Conservation (phyloP, 352 stramenopile species). For the Pythium aristosporum region DNA sequence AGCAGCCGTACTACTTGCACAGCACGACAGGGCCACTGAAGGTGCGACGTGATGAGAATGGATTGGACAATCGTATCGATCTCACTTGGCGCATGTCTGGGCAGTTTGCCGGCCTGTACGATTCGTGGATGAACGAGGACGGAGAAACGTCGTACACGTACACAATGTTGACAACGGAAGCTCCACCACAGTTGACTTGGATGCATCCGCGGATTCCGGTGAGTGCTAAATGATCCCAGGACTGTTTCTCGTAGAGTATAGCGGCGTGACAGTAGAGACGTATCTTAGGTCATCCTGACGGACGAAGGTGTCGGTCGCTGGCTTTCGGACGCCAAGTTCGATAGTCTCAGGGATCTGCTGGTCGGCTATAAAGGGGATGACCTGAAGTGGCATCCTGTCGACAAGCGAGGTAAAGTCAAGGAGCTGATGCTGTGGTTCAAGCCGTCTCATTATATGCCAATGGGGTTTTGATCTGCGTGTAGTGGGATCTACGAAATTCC, state of each 20-base stretch:
- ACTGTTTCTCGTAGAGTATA: not conserved
- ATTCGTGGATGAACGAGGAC: conserved; percentile 68
- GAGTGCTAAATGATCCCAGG: not conserved
- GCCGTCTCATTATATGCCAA: not conserved
- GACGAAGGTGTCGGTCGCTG: conserved; percentile 59
- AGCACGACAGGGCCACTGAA: conserved; percentile 46
- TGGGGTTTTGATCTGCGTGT: not conserved
- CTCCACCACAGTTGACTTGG: conserved; percentile 67
- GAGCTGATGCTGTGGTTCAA: not conserved
- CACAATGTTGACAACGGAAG: conserved; percentile 84
- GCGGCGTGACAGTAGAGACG: not conserved
- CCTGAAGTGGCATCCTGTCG: conserved; percentile 77
- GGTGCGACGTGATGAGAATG: conserved; percentile 24
- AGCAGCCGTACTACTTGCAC: conserved; percentile 90
- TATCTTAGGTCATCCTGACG: conserved; percentile 64
- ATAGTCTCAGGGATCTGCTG: conserved; percentile 53
- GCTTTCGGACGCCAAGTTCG: conserved; percentile 66
- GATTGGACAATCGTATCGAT: not conserved
- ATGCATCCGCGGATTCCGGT: conserved; percentile 88
- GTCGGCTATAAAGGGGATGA: conserved; percentile 45
- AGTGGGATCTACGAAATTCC: conserved; percentile 78
- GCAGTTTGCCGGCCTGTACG: conserved; percentile 85
- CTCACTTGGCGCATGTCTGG: not conserved
- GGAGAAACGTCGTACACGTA: conserved; percentile 79
- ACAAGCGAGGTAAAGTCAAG: conserved; percentile 48